Base-by-base conservation (phyloP, 441 rosid genomes). In the Francoa sonchifolia region DNA sequence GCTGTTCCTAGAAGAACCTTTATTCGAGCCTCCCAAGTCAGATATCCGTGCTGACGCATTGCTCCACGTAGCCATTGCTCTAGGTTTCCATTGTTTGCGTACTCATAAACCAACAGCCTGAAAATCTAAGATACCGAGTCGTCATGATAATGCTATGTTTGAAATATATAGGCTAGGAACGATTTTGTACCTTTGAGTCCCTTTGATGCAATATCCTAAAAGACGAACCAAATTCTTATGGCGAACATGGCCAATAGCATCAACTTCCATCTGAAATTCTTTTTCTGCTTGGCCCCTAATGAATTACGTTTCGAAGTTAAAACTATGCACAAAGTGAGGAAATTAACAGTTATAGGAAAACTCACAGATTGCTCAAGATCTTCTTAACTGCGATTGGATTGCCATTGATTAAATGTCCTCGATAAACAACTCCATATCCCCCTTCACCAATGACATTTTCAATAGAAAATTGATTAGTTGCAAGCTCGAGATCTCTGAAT, bases 31-130 rank as follows among this genome's bases (percentile, higher is more conserved):
- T 82, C 98, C 98, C 96, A 89, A 49, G 94, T 85, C 39, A 89
- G 75, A 59, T 72, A 82, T 37, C 98, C 92, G 20, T 79, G 85
- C 28, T 82, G 89, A 16, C 73, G 76, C 94, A 82, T 71, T 44
- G 80, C 98, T 34, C 98, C 96, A 43, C 82, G 98, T 48, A 85
- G 96, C 98, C 98, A 89, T 52, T 85, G 92, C 68, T 89, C 98
- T 32, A 89, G 70, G 67, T 89, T 89, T 37, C 96, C 96, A 41
- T 79, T 89, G 72, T 82, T 85, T 51, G 82, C 86, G 50, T 79
- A 82, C 76, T 89, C 95, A 47, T 89, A 89, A 28, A 89, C 94
- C 82, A 89, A 52, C 27, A 89, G 72, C 86, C 97, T 88, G 54
- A 15, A 11, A 50, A 18, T 19, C 44, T 26, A 22, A 5, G n/a